These are phyloP conservation scores for Astragalus membranaceus DNA, from an alignment of 306 rosid genomes.

Conservation along the genomic window DNA sequence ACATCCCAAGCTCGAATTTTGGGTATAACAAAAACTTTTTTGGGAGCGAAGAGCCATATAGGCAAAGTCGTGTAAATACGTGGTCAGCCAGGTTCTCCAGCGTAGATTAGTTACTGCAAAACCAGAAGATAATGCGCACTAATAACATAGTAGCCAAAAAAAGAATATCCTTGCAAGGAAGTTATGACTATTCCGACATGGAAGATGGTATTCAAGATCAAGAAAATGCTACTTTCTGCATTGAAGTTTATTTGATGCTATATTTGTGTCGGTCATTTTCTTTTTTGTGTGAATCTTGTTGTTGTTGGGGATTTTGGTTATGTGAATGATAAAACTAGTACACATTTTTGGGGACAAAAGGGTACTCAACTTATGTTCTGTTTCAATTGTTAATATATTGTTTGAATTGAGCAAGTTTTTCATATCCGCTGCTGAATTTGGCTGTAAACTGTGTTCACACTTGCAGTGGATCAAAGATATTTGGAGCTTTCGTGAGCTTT, in stretches of 20 bases:
- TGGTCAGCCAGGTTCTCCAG: too few species aligned
- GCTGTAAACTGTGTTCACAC: not conserved
- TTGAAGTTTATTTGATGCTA: not conserved
- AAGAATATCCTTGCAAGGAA: not conserved
- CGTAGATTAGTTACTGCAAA: too few species aligned
- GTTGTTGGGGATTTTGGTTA: not conserved
- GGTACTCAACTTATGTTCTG: not conserved
- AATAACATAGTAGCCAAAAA: too few species aligned
- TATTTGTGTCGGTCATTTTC: not conserved
- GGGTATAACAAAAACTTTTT: too few species aligned
- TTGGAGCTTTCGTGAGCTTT: slow-evolving; percentile 54
- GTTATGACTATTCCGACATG: not conserved
- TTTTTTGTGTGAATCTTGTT: not conserved
- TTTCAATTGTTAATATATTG: not conserved
- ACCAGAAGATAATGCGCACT: too few species aligned
- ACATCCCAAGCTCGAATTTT: too few species aligned
- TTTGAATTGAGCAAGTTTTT: not conserved
- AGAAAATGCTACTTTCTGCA: not conserved
- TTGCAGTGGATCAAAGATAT: slow-evolving; percentile 80
- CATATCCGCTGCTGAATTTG: too few species aligned
- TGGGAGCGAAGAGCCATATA: too few species aligned
- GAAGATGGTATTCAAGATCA: not conserved
- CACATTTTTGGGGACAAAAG: not conserved
- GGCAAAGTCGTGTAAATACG: too few species aligned
- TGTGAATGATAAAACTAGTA: not conserved